A percentile compares a stretch with the other conserved stretches of the same genome.
phyloP scores from a whole-genome alignment of 352 stramenopile species.

The Globisporangium takayamanum region DNA sequence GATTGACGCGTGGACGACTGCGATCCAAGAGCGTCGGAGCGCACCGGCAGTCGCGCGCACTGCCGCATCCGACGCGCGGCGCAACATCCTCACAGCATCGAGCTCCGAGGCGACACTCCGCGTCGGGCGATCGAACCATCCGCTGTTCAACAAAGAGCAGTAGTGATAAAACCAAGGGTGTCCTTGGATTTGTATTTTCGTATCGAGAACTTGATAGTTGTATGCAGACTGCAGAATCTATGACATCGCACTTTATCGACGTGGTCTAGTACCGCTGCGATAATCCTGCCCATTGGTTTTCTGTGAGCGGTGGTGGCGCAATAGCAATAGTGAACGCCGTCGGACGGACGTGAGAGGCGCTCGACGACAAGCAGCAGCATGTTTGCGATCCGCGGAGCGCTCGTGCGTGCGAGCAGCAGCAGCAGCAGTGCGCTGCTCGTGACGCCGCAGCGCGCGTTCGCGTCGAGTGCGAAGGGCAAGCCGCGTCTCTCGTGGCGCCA shows the following conservation, averaged over 20 bases:
- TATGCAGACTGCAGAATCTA: not conserved
- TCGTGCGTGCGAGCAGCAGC: conserved; percentile 14
- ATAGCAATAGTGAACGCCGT: conserved; percentile 2
- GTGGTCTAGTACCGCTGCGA: not conserved
- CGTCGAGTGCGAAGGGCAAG: conserved; percentile 37
- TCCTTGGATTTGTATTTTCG: not conserved
- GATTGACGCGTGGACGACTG: conserved; percentile 63
- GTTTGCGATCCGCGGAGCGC: conserved; percentile 37
- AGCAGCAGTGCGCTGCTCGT: conserved; percentile 7
- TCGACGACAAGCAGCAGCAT: conserved; percentile 16
- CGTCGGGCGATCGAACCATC: conserved; percentile 61
- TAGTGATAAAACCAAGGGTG: not conserved
- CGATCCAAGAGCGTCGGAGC: conserved; percentile 43
- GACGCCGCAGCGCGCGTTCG: conserved; percentile 35
- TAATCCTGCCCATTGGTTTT: not conserved
- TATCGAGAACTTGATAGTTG: not conserved
- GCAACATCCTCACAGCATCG: conserved; percentile 46
- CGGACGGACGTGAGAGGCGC: not conserved
- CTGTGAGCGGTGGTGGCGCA: not conserved
- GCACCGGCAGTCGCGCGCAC: conserved; percentile 27
- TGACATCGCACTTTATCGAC: not conserved
- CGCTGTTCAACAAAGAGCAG: conserved; percentile 65
- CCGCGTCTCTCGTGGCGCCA: conserved; percentile 55
- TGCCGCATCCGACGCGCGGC: conserved; percentile 47
- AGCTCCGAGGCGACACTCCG: conserved; percentile 48